phyloP scores from a whole-genome alignment of 2,329 filamentous ascomycete species.

The Scolecobasidium constrictum region DNA sequence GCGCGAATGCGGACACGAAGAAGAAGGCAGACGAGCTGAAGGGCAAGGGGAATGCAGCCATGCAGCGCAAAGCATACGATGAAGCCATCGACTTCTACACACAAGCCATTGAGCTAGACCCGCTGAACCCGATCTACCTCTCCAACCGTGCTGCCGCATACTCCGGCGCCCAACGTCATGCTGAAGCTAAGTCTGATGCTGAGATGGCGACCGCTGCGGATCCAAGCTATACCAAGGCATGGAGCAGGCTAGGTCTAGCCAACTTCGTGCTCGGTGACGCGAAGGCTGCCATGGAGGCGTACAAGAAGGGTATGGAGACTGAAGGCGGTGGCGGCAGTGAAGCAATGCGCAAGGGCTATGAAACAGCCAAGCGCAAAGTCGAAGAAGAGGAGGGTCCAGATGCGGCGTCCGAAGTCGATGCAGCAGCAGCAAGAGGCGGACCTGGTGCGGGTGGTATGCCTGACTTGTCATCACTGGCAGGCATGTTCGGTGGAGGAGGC shows the following conservation, averaged over 20 bases:
- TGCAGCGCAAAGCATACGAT: constrained; percentile 86
- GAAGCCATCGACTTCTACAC: constrained; percentile 79
- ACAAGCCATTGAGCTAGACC: constrained; percentile 68
- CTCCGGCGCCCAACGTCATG: constrained; percentile 74
- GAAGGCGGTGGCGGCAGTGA: constrained; percentile 92
- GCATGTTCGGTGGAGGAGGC: constrained; percentile 44
- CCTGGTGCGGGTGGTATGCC: constrained; percentile 31
- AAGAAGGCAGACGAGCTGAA: constrained; percentile 85
- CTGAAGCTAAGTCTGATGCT: constrained; percentile 73
- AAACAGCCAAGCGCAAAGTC: constrained; percentile 81
- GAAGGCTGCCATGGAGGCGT: constrained; percentile 87
- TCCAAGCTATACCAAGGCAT: constrained; percentile 92
- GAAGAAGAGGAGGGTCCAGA: constrained; percentile 59
- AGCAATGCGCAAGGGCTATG: constrained; percentile 92
- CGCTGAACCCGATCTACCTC: constrained; percentile 88
- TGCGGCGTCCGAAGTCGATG: constrained; percentile 40
- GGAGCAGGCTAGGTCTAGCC: constrained; percentile 86
- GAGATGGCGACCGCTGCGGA: constrained; percentile 83
- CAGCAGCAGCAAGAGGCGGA: constrained; percentile 24
- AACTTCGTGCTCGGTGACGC: constrained; percentile 86
- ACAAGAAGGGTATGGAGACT: constrained; percentile 81
- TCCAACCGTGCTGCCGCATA: constrained; percentile 95
- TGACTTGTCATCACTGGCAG: constrained; percentile 28
- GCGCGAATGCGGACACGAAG: constrained; percentile 13
- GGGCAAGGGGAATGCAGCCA: constrained; percentile 82